These are phyloP conservation scores for Debaryomycetaceae sp. DNA, from an alignment of 1,139 yeast genomes.

Conservation along the genomic window DNA sequence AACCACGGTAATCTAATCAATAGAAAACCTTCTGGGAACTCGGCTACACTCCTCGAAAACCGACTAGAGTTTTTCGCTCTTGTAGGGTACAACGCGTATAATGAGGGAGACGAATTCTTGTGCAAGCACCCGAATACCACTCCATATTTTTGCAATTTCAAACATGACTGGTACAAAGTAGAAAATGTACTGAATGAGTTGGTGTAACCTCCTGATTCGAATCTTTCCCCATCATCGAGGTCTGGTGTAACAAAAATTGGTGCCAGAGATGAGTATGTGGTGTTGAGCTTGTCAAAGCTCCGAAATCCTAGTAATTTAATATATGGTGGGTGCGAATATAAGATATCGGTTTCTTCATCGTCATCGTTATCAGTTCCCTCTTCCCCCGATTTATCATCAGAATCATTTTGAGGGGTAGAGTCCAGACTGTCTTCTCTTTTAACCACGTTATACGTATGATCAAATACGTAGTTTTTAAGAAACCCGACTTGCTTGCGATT, in stretches of 20 bases:
- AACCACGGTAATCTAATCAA: constrained; percentile 59
- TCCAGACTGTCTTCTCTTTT: constrained; percentile 26
- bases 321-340: constrained; percentile 33
- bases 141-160: constrained; percentile 52
- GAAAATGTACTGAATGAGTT: constrained; percentile 70
- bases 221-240: constrained; percentile 26
- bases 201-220: constrained; percentile 34
- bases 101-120: constrained; percentile 50
- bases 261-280: constrained; percentile 51
- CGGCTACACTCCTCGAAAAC: constrained; percentile 12
- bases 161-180: constrained; percentile 62
- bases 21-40: constrained; percentile 63
- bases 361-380: constrained; percentile 15
- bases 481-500: constrained; percentile 25
- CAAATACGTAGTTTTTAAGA: constrained; percentile 34
- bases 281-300: constrained; percentile 36
- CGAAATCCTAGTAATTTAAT: constrained; percentile 68
- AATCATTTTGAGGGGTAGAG: constrained; percentile 16
- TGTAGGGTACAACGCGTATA: constrained; percentile 64
- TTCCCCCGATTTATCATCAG: constrained; percentile 21
- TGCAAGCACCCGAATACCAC: constrained; percentile 71
- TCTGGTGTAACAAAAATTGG: constrained; percentile 59
- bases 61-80: constrained; percentile 18
- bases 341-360: constrained; percentile 12
- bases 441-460: constrained; percentile 21